phyloP scores from a whole-genome alignment of 768 basidiomycete species.

The Hericium alpestre region DNA sequence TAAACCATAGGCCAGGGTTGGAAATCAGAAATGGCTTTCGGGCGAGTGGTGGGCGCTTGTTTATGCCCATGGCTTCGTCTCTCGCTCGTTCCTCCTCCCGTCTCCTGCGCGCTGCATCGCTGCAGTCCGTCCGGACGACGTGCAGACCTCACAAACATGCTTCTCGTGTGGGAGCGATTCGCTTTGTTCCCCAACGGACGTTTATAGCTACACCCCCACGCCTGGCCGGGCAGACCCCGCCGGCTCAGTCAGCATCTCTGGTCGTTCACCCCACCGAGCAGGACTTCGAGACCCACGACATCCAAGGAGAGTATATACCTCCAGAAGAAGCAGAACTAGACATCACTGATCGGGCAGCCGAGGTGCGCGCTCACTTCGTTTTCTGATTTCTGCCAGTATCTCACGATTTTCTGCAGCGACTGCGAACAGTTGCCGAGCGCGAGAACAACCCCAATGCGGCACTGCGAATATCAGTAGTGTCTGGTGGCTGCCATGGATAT shows the following conservation, averaged over 20 bases:
- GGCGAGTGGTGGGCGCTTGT: not conserved
- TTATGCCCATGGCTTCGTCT: not conserved
- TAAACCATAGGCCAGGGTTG: not conserved
- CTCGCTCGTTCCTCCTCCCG: not conserved
- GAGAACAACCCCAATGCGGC: constrained; percentile 56
- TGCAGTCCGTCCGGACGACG: not conserved
- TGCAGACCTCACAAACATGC: not conserved
- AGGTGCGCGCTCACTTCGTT: constrained; percentile 32
- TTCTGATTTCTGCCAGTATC: not conserved
- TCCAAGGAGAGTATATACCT: constrained; percentile 51
- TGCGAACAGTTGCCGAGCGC: constrained; percentile 55
- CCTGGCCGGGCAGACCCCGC: not conserved
- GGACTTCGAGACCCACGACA: constrained; percentile 48
- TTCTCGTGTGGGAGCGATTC: not conserved
- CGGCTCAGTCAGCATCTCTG: constrained; percentile 23
- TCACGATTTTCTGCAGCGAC: constrained; percentile 45
- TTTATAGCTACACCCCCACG: not conserved
- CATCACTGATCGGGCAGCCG: constrained; percentile 67
- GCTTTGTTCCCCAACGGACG: not conserved
- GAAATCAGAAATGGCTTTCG: not conserved
- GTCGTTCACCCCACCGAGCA: constrained; percentile 22
- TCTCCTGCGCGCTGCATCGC: not conserved
- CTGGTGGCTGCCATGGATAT: constrained; percentile 95
- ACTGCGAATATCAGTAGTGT: constrained; percentile 77
- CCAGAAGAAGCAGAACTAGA: constrained; percentile 41